These are phyloP conservation scores for Adansonia rubrostipa DNA, from an alignment of 441 rosid species.

Conservation along the genomic window DNA sequence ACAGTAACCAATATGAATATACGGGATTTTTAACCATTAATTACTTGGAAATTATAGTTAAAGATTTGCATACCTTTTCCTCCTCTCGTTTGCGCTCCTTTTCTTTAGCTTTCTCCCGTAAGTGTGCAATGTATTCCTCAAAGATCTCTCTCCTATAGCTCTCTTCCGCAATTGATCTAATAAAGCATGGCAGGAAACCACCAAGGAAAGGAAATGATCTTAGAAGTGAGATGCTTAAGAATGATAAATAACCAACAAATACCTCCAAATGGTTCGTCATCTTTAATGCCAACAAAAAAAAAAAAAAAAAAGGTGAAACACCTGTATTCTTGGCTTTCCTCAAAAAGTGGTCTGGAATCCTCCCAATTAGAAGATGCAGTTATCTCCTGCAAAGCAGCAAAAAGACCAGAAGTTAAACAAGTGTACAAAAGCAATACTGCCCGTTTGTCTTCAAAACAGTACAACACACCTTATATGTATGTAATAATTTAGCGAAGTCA, in stretches of 20 bases:
- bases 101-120: slow-evolving; percentile 89
- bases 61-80: slow-evolving; percentile 65
- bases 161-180: slow-evolving; percentile 82
- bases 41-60: neutral
- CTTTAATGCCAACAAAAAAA: neutral
- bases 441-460: neutral
- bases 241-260: slow-evolving; percentile 22
- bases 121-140: slow-evolving; percentile 73
- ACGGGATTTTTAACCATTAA: slow-evolving; percentile 14
- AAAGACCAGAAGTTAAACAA: slow-evolving; percentile 24
- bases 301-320: slow-evolving; percentile 27
- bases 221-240: neutral
- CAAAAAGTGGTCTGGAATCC: slow-evolving; percentile 68
- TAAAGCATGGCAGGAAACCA: slow-evolving; percentile 21
- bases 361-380: slow-evolving; percentile 81
- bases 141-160: slow-evolving; percentile 65
- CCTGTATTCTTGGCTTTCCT: slow-evolving; percentile 88
- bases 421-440: neutral
- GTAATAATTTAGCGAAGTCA: slow-evolving; percentile 72
- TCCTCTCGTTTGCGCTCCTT: slow-evolving; percentile 95
- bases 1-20: neutral
- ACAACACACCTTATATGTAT: slow-evolving; percentile 64
- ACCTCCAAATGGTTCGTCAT: neutral
- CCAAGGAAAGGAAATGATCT: slow-evolving; percentile 7
- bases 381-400: slow-evolving; percentile 64